A percentile compares a stretch with the other conserved stretches of the same genome.
Conservation (phyloP, 2,329 filamentous ascomycete species). For the Trematosphaeria pertusa region DNA sequence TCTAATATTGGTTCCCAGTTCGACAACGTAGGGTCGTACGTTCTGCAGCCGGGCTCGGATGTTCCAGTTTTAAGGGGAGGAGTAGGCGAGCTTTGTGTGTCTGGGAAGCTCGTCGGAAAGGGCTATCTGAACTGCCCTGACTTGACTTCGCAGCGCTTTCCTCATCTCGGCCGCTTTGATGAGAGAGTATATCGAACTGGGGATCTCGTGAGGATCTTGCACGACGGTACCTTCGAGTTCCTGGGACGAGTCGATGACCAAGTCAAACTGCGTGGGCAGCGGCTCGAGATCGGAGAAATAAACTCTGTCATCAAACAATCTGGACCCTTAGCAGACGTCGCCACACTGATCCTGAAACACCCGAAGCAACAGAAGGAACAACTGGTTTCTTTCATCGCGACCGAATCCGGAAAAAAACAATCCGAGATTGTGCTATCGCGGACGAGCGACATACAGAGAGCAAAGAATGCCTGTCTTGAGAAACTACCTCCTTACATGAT, state of each 20-base stretch:
- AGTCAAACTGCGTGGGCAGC: conserved; percentile 87
- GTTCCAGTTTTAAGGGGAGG: conserved; percentile 77
- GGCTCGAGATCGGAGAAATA: conserved; percentile 90
- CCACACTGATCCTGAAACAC: conserved; percentile 78
- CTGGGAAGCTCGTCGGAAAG: conserved; percentile 84
- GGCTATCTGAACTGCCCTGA: conserved; percentile 84
- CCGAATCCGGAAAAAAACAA: conserved; percentile 23
- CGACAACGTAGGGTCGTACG: conserved; percentile 83
- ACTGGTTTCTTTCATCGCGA: conserved; percentile 74
- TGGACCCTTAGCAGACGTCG: conserved; percentile 69
- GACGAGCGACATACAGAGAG: conserved; percentile 23
- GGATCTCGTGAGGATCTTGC: conserved; percentile 81
- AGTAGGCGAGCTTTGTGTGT: conserved; percentile 87
- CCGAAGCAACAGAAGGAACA: conserved; percentile 78
- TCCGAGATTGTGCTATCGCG: conserved; percentile 27
- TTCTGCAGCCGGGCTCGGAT: conserved; percentile 73
- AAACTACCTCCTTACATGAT: conserved; percentile 87
- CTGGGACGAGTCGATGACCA: conserved; percentile 89
- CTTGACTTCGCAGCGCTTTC: conserved; percentile 80
- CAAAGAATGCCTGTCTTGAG: conserved; percentile 66
- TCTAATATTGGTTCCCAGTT: conserved; percentile 90
- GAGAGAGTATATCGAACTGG: conserved; percentile 80
- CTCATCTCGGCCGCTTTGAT: conserved; percentile 59
- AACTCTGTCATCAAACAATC: conserved; percentile 78
- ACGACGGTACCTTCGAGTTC: conserved; percentile 86